A percentile compares a stretch with the other conserved stretches of the same genome.
Conservation (phyloP, 2,329 filamentous ascomycete species). For the Ilyonectria mors-panacis region DNA sequence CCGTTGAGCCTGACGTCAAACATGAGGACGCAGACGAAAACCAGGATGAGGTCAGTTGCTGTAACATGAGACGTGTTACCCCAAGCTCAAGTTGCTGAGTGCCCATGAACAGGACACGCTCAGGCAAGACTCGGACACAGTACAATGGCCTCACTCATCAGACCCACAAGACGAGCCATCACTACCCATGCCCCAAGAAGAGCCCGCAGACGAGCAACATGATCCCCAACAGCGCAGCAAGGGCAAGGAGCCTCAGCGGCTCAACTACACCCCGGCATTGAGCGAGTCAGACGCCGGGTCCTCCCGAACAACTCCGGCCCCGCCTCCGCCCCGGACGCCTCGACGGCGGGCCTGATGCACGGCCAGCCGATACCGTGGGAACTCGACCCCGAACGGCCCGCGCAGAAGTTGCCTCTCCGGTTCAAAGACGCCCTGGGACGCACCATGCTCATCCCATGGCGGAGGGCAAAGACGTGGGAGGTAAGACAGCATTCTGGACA, state of each 20-base stretch:
- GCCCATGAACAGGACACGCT: neutral
- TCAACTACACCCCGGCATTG: conserved; percentile 2
- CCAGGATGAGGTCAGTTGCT: conserved; percentile 22
- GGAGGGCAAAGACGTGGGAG: conserved; percentile 35
- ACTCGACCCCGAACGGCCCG: conserved; percentile 33
- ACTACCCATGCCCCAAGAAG: conserved; percentile 2
- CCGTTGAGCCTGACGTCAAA: neutral
- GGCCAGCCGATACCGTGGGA: conserved; percentile 31
- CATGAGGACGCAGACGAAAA: conserved; percentile 6
- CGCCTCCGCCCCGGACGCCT: neutral
- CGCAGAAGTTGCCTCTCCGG: conserved; percentile 29
- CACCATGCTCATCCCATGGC: conserved; percentile 30
- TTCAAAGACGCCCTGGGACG: conserved; percentile 29
- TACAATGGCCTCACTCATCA: conserved; percentile 18
- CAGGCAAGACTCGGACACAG: conserved; percentile 8
- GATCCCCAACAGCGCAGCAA: conserved; percentile 3
- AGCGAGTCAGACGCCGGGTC: conserved; percentile 13
- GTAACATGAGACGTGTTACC: neutral
- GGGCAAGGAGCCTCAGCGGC: conserved; percentile 18
- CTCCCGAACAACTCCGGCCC: conserved; percentile 16
- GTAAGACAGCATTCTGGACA: conserved; percentile 6
- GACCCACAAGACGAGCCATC: conserved; percentile 21
- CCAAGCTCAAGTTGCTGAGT: conserved; percentile 9
- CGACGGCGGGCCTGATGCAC: conserved; percentile 21
- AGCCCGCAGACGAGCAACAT: conserved; percentile 9